Percentiles rank a stretch among this genome's conserved stretches.
These are phyloP conservation scores for Sonneratia alba DNA, from an alignment of 345 rosid species.

Conservation along the genomic window DNA sequence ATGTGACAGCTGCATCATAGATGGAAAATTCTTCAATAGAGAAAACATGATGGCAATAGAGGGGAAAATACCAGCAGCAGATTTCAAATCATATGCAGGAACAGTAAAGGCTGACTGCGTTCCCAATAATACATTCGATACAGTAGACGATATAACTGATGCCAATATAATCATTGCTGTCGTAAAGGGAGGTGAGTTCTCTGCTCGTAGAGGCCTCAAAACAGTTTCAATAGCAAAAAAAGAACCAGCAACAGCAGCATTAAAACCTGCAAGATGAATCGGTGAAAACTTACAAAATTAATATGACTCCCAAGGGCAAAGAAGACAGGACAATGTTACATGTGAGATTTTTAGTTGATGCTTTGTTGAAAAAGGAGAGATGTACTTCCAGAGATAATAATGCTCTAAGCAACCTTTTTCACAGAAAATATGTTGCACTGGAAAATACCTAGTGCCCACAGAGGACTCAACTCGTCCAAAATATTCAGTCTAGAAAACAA, in stretches of 20 bases:
- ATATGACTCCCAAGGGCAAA: neutral
- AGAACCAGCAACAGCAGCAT: constrained; percentile 98
- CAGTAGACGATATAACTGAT: constrained; percentile 91
- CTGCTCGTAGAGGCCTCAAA: constrained; percentile 82
- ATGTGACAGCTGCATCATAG: neutral
- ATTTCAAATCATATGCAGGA: constrained; percentile 87
- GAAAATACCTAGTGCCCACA: neutral
- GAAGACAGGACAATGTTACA: neutral
- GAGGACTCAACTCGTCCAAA: neutral
- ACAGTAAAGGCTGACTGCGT: constrained; percentile 89
- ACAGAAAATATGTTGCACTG: neutral
- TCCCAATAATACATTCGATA: constrained; percentile 80
- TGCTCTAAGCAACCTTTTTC: neutral
- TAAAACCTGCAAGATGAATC: constrained; percentile 54
- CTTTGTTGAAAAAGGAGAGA: too few species aligned
- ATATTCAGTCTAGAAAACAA: neutral
- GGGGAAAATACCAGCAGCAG: constrained; percentile 68
- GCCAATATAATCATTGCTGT: constrained; percentile 97
- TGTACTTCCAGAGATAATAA: neutral
- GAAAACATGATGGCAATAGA: neutral
- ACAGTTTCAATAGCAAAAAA: constrained; percentile 97
- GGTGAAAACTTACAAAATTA: neutral
- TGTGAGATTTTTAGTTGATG: too few species aligned
- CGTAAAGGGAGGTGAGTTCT: constrained; percentile 95
- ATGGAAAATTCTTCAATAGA: neutral